Evolutionary conservation across 176 grass and related monocot genomes (phyloP).

Genomic region (Oryza glumipatula): DNA sequence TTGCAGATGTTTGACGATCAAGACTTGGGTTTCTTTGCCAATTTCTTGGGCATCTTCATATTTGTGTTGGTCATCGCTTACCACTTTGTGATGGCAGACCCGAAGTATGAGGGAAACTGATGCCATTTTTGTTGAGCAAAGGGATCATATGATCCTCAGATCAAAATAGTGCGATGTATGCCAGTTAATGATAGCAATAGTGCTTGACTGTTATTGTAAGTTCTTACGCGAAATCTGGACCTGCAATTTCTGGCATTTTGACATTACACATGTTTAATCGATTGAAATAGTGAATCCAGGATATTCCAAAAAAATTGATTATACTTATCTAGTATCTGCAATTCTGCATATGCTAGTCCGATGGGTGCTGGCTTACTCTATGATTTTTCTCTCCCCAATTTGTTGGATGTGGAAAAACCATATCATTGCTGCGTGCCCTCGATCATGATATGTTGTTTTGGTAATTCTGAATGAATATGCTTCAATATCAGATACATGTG

Average conservation of each 20-base stretch:
- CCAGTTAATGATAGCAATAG: not conserved
- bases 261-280: conserved; percentile 11
- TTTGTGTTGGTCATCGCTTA: conserved; percentile 79
- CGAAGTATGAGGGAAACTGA: conserved; percentile 81
- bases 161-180: not conserved
- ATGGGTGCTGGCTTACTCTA: not conserved
- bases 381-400: not conserved
- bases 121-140: not conserved
- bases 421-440: not conserved
- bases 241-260: conserved; percentile 4
- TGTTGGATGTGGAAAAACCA: not conserved
- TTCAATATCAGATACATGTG: not conserved
- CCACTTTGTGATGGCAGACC: conserved; percentile 87
- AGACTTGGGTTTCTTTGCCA: conserved; percentile 90
- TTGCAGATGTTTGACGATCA: conserved; percentile 95
- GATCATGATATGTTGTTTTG: not conserved
- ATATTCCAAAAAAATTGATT: not conserved
- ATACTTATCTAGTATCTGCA: not conserved
- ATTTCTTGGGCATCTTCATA: conserved; percentile 92
- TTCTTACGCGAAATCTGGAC: not conserved
- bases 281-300: conserved; percentile 11
- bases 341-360: not conserved
- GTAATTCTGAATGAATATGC: not conserved
- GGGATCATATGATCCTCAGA: not conserved
- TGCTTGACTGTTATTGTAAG: not conserved